These are phyloP conservation scores for Candida parachauliodes DNA, from an alignment of 805 yeast genomes.

Conservation along the genomic window DNA sequence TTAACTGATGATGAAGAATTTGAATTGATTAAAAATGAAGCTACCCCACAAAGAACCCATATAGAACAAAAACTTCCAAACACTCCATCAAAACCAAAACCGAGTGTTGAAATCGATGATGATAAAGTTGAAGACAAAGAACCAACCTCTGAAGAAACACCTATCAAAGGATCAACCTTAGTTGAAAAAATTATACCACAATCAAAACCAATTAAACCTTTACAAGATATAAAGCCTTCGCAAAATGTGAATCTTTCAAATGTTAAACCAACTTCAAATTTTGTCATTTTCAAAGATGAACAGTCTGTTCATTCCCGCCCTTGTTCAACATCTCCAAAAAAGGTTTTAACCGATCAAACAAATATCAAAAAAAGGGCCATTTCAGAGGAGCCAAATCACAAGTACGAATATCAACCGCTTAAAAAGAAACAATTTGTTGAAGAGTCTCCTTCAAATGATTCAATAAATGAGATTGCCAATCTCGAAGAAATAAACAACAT, in stretches of 20 bases:
- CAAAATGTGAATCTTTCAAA: too few species aligned
- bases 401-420: slow-evolving; percentile 11
- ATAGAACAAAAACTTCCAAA: slow-evolving; percentile 6
- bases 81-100: slow-evolving; percentile 11
- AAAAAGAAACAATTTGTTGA: slow-evolving; percentile 15
- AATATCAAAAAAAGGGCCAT: slow-evolving; percentile 26
- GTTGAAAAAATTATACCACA: background rate
- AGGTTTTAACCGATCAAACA: slow-evolving; percentile 24
- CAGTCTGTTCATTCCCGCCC: slow-evolving; percentile 1
- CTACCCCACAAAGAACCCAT: background rate
- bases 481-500: slow-evolving; percentile 57
- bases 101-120: slow-evolving; percentile 6
- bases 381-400: slow-evolving; percentile 31
- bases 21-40: slow-evolving; percentile 8
- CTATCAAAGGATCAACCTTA: background rate
- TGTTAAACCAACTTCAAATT: background rate
- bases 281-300: slow-evolving; percentile 4
- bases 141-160: too few species aligned
- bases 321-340: slow-evolving; percentile 4
- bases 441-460: background rate
- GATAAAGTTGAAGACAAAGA: slow-evolving; percentile 3
- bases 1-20: slow-evolving; percentile 43
- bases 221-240: too few species aligned
- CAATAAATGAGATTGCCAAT: slow-evolving; percentile 21
- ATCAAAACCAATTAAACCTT: too few species aligned